These are phyloP conservation scores for Elsinoe necatrix DNA, from an alignment of 2,329 filamentous ascomycete genomes.

Conservation along the genomic window DNA sequence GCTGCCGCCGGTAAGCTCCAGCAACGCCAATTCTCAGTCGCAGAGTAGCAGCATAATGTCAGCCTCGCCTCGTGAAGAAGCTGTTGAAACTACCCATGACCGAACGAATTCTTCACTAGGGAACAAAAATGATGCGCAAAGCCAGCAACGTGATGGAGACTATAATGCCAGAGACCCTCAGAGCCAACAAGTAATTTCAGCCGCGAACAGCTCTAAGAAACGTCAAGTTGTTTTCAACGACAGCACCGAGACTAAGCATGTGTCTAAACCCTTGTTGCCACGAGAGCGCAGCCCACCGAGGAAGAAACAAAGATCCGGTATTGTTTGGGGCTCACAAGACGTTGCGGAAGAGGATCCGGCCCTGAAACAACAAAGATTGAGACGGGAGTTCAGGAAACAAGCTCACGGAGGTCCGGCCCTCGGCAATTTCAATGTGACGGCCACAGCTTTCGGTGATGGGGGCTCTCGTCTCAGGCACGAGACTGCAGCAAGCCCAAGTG, in stretches of 20 bases:
- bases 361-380: background rate
- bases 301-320: background rate
- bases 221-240: background rate
- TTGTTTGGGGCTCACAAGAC: conserved; percentile 1
- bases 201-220: background rate
- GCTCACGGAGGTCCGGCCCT: background rate
- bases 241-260: background rate
- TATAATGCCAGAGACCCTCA: background rate
- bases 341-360: background rate
- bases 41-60: background rate
- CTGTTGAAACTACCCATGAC: too few species aligned
- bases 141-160: background rate
- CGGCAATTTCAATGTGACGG: background rate
- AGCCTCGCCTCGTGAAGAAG: too few species aligned
- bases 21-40: background rate
- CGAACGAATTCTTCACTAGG: background rate
- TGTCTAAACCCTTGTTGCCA: background rate
- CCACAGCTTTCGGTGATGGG: too few species aligned
- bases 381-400: background rate
- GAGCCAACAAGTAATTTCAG: background rate
- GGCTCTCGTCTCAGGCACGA: too few species aligned
- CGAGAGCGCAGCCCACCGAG: background rate
- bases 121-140: background rate
- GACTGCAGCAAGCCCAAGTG: too few species aligned
- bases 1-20: background rate